Conservation (phyloP, 1,284 basidiomycete species). For the Pascua guehoae region DNA sequence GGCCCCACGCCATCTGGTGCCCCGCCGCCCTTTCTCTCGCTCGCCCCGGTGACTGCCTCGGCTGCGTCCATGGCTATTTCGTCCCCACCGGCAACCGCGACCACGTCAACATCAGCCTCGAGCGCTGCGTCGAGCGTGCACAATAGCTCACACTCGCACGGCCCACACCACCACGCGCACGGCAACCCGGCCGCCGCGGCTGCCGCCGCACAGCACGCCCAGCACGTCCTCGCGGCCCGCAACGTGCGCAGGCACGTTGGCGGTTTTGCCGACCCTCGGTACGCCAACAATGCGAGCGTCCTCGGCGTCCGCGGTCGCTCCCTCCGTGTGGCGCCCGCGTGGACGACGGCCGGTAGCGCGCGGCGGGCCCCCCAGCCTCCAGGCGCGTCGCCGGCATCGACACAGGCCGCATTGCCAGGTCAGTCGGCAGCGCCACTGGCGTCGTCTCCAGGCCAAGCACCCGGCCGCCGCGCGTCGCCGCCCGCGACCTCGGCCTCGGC, state of each 20-base stretch:
- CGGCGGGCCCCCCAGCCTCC: conserved; percentile 1
- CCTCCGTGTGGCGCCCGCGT: conserved; percentile 24
- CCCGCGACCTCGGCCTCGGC: background rate
- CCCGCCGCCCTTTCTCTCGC: background rate
- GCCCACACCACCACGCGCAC: background rate
- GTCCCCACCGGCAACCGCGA: background rate
- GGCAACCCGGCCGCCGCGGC: background rate
- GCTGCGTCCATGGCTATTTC: too few relatives aligned
- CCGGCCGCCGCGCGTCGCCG: background rate
- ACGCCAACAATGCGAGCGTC: conserved; percentile 17
- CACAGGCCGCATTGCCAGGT: background rate
- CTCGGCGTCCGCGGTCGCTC: conserved; percentile 10
- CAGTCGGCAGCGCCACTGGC: background rate
- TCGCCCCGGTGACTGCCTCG: background rate
- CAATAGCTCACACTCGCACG: background rate
- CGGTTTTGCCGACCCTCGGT: conserved; percentile 23
- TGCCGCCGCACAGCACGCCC: background rate
- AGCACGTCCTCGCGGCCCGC: background rate
- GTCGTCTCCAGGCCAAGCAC: background rate
- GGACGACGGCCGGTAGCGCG: conserved; percentile 13
- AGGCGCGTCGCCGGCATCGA: background rate
- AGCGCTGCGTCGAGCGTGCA: background rate
- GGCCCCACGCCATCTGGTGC: background rate
- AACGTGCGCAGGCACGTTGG: conserved; percentile 3
- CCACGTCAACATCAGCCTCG: background rate